Conservation (phyloP, 345 rosid species). For the Leavenworthia alabamica region DNA sequence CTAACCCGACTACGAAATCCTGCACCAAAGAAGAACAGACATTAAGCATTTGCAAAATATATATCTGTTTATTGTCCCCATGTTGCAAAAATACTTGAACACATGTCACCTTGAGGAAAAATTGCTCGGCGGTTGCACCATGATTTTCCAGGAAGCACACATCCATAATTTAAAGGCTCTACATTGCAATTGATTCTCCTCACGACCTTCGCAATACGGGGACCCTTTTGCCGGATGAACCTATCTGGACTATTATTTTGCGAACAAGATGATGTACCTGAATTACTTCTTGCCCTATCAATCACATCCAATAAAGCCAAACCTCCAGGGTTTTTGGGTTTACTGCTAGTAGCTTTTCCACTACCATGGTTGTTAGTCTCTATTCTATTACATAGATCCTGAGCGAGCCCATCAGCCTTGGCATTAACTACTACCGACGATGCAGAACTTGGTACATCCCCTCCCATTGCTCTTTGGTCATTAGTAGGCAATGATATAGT, state of each 20-base stretch:
- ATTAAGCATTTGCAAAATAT: background rate
- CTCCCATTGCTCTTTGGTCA: constrained; percentile 30
- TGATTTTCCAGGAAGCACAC: constrained; percentile 66
- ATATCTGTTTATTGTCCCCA: constrained; percentile 2
- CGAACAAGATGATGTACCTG: constrained; percentile 48
- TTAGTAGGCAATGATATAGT: constrained; percentile 31
- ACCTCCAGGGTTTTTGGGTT: constrained; percentile 41
- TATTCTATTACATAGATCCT: constrained; percentile 27
- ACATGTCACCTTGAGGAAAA: constrained; percentile 73
- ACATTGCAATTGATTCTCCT: constrained; percentile 93
- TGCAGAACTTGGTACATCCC: constrained; percentile 28
- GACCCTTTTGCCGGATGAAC: constrained; percentile 82
- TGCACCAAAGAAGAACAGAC: constrained; percentile 39
- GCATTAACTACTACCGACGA: constrained; percentile 25
- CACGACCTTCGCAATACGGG: constrained; percentile 97
- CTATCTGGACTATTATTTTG: constrained; percentile 67
- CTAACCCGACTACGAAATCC: constrained; percentile 89
- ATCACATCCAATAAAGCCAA: constrained; percentile 32
- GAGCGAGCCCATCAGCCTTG: constrained; percentile 31
- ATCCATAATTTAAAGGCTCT: constrained; percentile 71
- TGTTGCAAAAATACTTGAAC: background rate
- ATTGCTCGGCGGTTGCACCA: constrained; percentile 87
- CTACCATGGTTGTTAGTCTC: constrained; percentile 24
- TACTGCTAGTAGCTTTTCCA: constrained; percentile 33
- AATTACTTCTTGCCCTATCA: constrained; percentile 35